Evolutionary conservation across 2,329 filamentous ascomycete species (phyloP), one percentile per base, ranked within the genome.

Genomic region (Monilinia vaccinii-corymbosi): DNA sequence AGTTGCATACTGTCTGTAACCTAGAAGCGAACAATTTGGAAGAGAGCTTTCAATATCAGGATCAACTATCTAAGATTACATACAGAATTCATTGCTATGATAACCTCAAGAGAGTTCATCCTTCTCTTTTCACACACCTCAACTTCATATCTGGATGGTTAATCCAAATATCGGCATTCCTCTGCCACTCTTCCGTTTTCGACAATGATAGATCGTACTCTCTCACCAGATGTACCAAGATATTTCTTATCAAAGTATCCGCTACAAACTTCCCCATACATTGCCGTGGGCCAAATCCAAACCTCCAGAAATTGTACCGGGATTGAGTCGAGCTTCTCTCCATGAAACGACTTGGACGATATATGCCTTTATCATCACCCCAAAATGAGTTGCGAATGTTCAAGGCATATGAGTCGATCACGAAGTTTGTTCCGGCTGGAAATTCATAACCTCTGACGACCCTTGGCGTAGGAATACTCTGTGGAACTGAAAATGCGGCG

Each of bases 381-480:
- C 76, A 79, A 48, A 67, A 71, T 6, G 65, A 60, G 55, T 75
- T 71, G 7, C 65, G 65, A 7, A 75, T 68, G 56, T 79, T 78
- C n/a, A 79, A 64, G 3, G 74, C 73, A 63, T 76, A 70, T 0
- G 76, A 62, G 60, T 79, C 77, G 1, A 79, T 72, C 3, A 79
- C 65, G 23, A 77, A 74, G 56, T 73, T 73, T 2, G 75, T 72
- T 14, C 69, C 69, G 0, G 67, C 69, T 0, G 76, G 76, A 52
- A 78, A 66, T 8, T 67, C 31, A 60, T 66, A 77, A 2, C 73
- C 74, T 47, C 63, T 71, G 3, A 75, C 65, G 3, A 65, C 58
- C 1, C 75, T 71, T 4, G 64, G 62, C 0, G 70, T 75, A 0
- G 75, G 75, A 2, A 70, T 69, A 1, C 74, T 66, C 59, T 79